phyloP scores from a whole-genome alignment of 495 filamentous ascomycete genomes.

The Aspergillus olivimuriae region DNA sequence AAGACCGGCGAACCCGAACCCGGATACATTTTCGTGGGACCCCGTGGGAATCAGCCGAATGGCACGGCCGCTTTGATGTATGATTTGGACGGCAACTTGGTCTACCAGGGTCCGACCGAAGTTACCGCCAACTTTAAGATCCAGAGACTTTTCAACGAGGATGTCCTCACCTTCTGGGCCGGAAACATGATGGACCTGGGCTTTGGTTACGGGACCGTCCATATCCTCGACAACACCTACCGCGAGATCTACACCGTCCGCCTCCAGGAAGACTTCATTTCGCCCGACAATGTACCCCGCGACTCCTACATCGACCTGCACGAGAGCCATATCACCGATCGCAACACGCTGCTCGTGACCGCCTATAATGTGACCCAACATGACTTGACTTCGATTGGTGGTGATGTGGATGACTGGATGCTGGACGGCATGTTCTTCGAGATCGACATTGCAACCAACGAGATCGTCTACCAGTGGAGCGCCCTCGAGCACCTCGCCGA shows the following conservation, averaged over 20 bases:
- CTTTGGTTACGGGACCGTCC: constrained; percentile 27
- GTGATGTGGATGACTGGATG: constrained; percentile 36
- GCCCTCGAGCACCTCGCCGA: constrained; percentile 22
- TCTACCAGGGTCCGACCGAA: constrained; percentile 29
- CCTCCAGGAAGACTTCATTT: constrained; percentile 21
- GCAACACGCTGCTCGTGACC: constrained; percentile 48
- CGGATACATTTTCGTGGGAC: constrained; percentile 31
- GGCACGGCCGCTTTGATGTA: constrained; percentile 31
- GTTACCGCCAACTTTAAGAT: constrained; percentile 32
- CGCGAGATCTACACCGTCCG: constrained; percentile 32
- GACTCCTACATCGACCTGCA: constrained; percentile 38
- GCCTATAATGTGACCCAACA: constrained; percentile 46
- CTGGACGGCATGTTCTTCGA: constrained; percentile 42
- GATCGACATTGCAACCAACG: constrained; percentile 32
- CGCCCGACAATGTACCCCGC: constrained; percentile 19
- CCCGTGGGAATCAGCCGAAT: constrained; percentile 22
- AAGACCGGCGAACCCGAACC: constrained; percentile 24
- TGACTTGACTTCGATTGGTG: constrained; percentile 41
- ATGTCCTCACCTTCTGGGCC: constrained; percentile 33
- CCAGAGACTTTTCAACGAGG: constrained; percentile 24
- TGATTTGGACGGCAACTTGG: constrained; percentile 25
- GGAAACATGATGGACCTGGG: constrained; percentile 29
- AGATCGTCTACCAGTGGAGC: constrained; percentile 29
- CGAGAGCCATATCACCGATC: constrained; percentile 40
- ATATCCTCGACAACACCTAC: constrained; percentile 35